Evolutionary conservation across 352 stramenopile genomes (phyloP).

Genomic region (Pythium dissotocum): DNA sequence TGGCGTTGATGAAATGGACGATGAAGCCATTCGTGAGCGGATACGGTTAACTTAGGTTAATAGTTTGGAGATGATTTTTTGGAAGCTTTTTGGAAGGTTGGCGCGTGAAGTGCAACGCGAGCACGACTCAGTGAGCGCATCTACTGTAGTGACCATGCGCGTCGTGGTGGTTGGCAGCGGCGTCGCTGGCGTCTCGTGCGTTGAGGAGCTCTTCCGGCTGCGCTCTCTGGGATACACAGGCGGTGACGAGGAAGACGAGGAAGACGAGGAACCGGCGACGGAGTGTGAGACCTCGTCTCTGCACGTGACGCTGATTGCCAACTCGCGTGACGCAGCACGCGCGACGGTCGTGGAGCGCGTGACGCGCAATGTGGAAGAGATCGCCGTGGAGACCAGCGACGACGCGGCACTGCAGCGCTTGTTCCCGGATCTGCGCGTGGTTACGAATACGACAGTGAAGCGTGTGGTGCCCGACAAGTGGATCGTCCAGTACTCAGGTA

Average conservation of each 20-base stretch:
- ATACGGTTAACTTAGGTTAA: not conserved
- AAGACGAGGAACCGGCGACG: not conserved
- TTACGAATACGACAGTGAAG: not conserved
- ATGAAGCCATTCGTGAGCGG: not conserved
- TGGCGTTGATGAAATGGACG: not conserved
- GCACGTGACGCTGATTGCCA: slow-evolving; percentile 1
- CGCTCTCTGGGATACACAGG: not conserved
- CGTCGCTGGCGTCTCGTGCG: slow-evolving; percentile 9
- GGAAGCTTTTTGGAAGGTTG: not conserved
- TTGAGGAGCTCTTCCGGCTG: slow-evolving; percentile 17
- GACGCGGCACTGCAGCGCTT: not conserved
- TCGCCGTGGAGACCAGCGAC: not conserved
- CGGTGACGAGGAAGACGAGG: not conserved
- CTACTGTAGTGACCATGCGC: not conserved
- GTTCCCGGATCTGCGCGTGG: not conserved
- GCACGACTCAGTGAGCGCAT: not conserved
- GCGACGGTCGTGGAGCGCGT: not conserved
- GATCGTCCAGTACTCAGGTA: not conserved
- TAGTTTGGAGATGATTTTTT: not conserved
- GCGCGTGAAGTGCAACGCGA: not conserved
- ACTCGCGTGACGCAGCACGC: not conserved
- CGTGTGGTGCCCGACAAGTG: not conserved
- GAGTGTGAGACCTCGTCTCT: not conserved
- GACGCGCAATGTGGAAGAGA: slow-evolving; percentile 3
- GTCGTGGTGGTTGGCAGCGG: slow-evolving; percentile 14